A percentile compares a stretch with the other conserved stretches of the same genome.
Conservation (phyloP, 1,284 basidiomycete genomes). For the Bondarzewia mesenterica region DNA sequence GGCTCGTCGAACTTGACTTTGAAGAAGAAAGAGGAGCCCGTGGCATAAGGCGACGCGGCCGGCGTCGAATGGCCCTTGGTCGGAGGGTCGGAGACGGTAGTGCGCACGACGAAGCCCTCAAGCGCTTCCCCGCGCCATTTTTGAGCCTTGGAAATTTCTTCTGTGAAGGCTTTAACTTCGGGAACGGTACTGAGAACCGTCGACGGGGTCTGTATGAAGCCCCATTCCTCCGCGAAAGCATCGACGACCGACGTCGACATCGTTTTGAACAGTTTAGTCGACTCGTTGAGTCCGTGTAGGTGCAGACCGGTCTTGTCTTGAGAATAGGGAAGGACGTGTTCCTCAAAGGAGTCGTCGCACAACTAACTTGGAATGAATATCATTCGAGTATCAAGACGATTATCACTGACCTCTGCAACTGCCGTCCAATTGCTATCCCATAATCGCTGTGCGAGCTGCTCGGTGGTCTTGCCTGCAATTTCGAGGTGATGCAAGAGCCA, state of each 20-base stretch:
- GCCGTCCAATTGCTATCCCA: constrained; percentile 88
- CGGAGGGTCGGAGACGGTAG: constrained; percentile 45
- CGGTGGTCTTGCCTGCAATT: constrained; percentile 57
- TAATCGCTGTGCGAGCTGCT: constrained; percentile 66
- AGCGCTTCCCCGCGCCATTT: constrained; percentile 82
- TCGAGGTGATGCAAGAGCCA: constrained; percentile 80
- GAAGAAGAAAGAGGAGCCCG: constrained; percentile 93
- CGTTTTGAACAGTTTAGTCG: constrained; percentile 68
- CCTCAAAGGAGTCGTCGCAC: constrained; percentile 96
- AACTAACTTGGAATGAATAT: constrained; percentile 45
- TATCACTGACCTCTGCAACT: constrained; percentile 71
- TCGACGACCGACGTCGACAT: constrained; percentile 64
- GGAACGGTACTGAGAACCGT: constrained; percentile 51
- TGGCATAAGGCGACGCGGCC: constrained; percentile 55
- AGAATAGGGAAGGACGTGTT: constrained; percentile 88
- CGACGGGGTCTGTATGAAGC: constrained; percentile 80
- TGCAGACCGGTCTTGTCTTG: constrained; percentile 85
- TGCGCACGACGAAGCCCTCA: constrained; percentile 95
- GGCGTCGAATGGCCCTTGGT: constrained; percentile 19
- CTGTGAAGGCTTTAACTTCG: constrained; percentile 71
- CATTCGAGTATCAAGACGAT: too few species aligned
- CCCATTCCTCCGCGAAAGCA: constrained; percentile 83
- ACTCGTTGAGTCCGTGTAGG: constrained; percentile 86
- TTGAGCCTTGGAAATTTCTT: constrained; percentile 59
- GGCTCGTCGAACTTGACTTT: constrained; percentile 99